Base-by-base conservation (phyloP, 805 yeast species). In the Starmerella riodocensis region DNA sequence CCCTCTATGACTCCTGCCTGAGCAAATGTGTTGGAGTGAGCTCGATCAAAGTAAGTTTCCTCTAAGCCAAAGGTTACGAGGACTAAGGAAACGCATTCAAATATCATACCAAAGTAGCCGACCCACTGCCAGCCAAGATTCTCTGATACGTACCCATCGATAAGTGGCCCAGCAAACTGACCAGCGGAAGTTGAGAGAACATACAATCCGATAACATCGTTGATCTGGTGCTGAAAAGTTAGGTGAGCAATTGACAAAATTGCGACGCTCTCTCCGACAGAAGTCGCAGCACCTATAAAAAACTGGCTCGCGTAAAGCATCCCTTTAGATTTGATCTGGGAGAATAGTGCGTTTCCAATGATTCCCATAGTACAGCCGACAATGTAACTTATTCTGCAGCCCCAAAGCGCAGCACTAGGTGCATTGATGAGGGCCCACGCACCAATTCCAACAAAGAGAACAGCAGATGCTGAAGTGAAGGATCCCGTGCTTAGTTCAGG, bases 401-500 rank as follows among this genome's bases (percentile, higher is more conserved):
- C 88, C 53, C 74, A 79, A 25, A 79, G 60, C 21, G 74, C 72
- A 3, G 83, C 70, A 17, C 76, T 65, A 2, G 86, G 88, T 1
- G 83, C 79, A 25, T 74, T 56, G 40, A 79, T 56, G 19, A 77
- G 61, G 3, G 81, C 69, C 23, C 73, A 70, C 55, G 73, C 66
- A 0, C 81, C 86, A 44, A 79, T 76, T 28, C 78, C 73, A 17
- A 73, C 59, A 55, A 79, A 79, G 33, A 79, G 59, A 21, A 79
- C 81, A 46, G 86, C 88, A 1, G 86, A 83, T 39, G 84, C 85
- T 0, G 81, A 72, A 55, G 79, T 78, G 78, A 78, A 77, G 7
- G 78, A 58, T 46, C 66, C 73, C 52, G 76, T 76, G 5, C 78
- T 65, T 44, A 79, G 74, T n/a, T 70, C 75, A 4, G 45, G 41